Conservation (phyloP, 805 yeast genomes). For the Ogataea ganodermae region DNA sequence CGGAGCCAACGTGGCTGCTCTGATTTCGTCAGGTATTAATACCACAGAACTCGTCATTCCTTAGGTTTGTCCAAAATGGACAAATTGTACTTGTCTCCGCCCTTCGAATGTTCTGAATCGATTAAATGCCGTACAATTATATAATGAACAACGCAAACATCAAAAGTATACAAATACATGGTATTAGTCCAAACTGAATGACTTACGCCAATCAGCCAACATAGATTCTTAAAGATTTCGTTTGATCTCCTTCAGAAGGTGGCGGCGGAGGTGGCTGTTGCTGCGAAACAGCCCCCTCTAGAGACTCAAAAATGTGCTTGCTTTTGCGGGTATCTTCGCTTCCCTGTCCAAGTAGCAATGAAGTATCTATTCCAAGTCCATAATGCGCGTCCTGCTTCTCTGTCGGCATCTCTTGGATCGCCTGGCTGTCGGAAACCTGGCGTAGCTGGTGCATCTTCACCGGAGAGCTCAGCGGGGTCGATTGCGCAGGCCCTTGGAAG, state of each 20-base stretch:
- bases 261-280: conserved; percentile 2
- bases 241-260: not conserved
- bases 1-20: conserved; percentile 51
- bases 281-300: not conserved
- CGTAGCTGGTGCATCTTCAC: conserved; percentile 13
- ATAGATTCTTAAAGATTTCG: conserved; percentile 1
- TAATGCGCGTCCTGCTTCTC: not conserved
- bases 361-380: conserved; percentile 5
- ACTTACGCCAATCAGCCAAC: not conserved
- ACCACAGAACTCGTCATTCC: conserved; percentile 27
- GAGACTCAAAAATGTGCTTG: not conserved
- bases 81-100: no score
- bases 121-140: conserved; percentile 6
- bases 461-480: conserved; percentile 18
- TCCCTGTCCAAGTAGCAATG: conserved; percentile 4
- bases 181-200: conserved; percentile 1
- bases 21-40: conserved; percentile 36
- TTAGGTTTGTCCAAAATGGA: conserved; percentile 23
- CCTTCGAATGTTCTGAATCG: not conserved
- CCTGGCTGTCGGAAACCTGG: conserved; percentile 2
- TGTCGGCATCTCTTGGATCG: not conserved
- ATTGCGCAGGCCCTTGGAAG: conserved; percentile 7
- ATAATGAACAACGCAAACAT: conserved; percentile 3
- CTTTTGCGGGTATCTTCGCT: not conserved
- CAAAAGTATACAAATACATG: not conserved